Evolutionary conservation across 371 early-diverging fungal genomes (phyloP).

Genomic region (Phascolomyces articulosus): DNA sequence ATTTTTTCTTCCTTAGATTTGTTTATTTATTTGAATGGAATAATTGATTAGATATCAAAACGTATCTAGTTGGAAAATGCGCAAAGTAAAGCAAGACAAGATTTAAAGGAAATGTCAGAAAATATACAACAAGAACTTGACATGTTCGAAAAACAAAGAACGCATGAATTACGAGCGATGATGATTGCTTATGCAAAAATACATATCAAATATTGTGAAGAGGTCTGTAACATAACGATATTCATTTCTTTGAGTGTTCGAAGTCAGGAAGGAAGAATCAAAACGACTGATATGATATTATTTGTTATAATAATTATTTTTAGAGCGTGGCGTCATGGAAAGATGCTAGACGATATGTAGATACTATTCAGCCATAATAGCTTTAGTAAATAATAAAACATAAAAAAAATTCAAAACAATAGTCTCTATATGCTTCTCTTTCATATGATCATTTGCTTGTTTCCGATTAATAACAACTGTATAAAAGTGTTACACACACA

Average conservation of each 20-base stretch:
- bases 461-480: no score
- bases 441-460: no score
- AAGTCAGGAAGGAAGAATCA: no score
- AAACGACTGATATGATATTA: no score
- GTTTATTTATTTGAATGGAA: no score
- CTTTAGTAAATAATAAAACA: no score
- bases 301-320: no score
- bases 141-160: slow-evolving; percentile 83
- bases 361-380: neutral
- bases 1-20: neutral
- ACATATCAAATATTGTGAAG: slow-evolving; percentile 77
- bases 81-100: slow-evolving; percentile 57
- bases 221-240: slow-evolving; percentile 51
- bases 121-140: slow-evolving; percentile 83
- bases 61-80: slow-evolving; percentile 64
- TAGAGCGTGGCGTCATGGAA: slow-evolving; percentile 31
- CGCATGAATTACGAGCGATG: slow-evolving; percentile 73
- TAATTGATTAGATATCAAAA: neutral
- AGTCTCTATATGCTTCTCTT: no score
- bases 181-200: slow-evolving; percentile 77
- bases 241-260: neutral
- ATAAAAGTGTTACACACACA: no score
- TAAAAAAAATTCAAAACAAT: no score
- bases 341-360: slow-evolving; percentile 20
- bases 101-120: slow-evolving; percentile 70